A percentile compares a stretch with the other conserved stretches of the same genome.
Conservation (phyloP, 2,329 filamentous ascomycete species). For the Ophiostoma angusticollis region DNA sequence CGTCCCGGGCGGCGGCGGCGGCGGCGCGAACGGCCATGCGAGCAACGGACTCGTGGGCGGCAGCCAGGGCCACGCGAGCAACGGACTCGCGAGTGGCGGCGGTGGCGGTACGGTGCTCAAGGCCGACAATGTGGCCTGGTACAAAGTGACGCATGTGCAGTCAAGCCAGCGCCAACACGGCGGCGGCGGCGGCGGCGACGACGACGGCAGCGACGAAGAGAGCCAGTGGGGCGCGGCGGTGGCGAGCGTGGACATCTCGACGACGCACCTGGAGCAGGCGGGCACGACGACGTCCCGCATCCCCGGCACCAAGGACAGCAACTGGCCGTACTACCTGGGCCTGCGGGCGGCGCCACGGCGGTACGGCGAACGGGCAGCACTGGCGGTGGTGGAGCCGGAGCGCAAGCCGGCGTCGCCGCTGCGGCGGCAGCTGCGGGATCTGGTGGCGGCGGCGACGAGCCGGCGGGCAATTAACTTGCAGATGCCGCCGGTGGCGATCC, state of each 20-base stretch:
- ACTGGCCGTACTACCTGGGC: constrained; percentile 85
- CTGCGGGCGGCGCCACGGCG: constrained; percentile 52
- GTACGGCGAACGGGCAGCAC: constrained; percentile 24
- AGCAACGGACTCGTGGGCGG: constrained; percentile 17
- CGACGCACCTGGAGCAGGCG: constrained; percentile 81
- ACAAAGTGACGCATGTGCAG: constrained; percentile 68
- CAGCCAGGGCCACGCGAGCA: constrained; percentile 9
- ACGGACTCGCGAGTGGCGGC: neutral
- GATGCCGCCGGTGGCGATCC: constrained; percentile 75
- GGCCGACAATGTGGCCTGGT: constrained; percentile 69
- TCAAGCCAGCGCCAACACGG: constrained; percentile 35
- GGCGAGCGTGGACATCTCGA: constrained; percentile 72
- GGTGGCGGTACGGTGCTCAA: constrained; percentile 15
- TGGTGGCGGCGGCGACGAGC: constrained; percentile 82
- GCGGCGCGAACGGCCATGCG: neutral
- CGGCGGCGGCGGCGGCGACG: constrained; percentile 41
- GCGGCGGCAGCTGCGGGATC: constrained; percentile 62
- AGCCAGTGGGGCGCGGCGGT: constrained; percentile 69
- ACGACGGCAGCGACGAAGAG: constrained; percentile 48
- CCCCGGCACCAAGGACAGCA: constrained; percentile 61
- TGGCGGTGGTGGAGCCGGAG: constrained; percentile 32
- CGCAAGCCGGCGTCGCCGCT: constrained; percentile 38
- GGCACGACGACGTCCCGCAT: constrained; percentile 74
- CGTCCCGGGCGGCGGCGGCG: too few relatives aligned
- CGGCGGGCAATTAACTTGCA: constrained; percentile 73